Evolutionary conservation across 2,329 filamentous ascomycete genomes (phyloP), one percentile per base, ranked within the genome.

Genomic region (Metarhizium album): DNA sequence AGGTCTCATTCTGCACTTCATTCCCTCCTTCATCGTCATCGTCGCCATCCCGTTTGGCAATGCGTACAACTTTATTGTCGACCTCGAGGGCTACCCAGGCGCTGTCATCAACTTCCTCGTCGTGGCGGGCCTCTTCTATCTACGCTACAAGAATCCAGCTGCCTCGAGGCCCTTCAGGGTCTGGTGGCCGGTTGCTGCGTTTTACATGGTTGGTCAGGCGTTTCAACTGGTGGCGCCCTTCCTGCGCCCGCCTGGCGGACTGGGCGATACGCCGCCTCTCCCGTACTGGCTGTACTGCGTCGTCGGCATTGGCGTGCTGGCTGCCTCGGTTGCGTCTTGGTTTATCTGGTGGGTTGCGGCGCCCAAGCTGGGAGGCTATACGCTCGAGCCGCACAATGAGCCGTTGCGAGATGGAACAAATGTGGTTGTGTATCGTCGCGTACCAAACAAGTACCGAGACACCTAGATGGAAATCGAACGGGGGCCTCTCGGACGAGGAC

Each of bases 41-140:
- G 63, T 86, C 3, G 83, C 81, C 0, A 83, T 83, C 1, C 84
- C 84, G 0, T 77, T 82, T 0, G 83, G 83, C 0, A 75, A 82
- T 16, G 82, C 83, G 0, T 86, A 86, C 64, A 83, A 82, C 64
- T 87, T 87, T 58, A 74, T 83, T 40, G 71, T 79, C 47, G 76
- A 80, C 54, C 62, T 83, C 31, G 52, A 51, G 16, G 52, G 52
- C 11, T 53, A 53, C 9, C 52, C 52, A 11, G 33, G 24, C 2
- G 35, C 52, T 9, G 42, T 53, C 23, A 38, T 53, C 16, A 9
- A 51, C 40, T 24, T 48, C 14, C 45, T 51, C 29, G 49, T 51
- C n/a, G 57, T 58, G 16, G 22, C 50, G 0, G 57, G 55, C 0
- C 48, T 58, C 9, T 58, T 58, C 20, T 55, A 52, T 24, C 48